These are phyloP conservation scores for Mycena latifolia DNA, from an alignment of 768 basidiomycete species.

Conservation along the genomic window DNA sequence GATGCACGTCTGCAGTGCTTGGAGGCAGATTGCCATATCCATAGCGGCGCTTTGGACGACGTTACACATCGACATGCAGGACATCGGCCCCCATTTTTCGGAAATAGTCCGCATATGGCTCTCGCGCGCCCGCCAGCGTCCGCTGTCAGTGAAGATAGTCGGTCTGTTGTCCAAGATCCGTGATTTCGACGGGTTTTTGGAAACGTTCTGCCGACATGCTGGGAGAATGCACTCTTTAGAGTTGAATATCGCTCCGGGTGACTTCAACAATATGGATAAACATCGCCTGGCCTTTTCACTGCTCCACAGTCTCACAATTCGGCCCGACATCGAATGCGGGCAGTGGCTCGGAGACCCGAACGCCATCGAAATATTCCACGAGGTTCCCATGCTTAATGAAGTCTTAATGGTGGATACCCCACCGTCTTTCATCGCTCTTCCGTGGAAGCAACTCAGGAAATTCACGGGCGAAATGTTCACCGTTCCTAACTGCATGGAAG, in stretches of 20 bases:
- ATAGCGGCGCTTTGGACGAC: constrained; percentile 19
- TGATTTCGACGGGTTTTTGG: background rate
- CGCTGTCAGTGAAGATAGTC: constrained; percentile 5
- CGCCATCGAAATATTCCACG: background rate
- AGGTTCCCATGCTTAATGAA: background rate
- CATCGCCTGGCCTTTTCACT: background rate
- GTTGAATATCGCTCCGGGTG: background rate
- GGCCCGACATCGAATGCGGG: background rate
- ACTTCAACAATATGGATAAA: background rate
- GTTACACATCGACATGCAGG: background rate
- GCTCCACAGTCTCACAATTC: constrained; percentile 5
- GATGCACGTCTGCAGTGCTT: constrained; percentile 8
- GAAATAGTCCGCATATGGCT: constrained; percentile 4
- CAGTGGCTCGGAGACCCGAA: too few relatives aligned
- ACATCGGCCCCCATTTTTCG: background rate
- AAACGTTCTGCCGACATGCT: background rate
- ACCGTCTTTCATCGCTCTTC: constrained; percentile 1
- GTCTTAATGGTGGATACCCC: background rate
- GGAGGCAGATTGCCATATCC: constrained; percentile 21
- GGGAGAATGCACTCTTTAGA: background rate
- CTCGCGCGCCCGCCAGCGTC: background rate
- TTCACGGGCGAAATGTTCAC: constrained; percentile 18
- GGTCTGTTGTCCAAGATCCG: background rate
- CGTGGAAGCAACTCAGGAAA: constrained; percentile 23
- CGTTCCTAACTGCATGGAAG: background rate